Evolutionary conservation across 139 green algal species (phyloP), one percentile per base, ranked within the genome.

Genomic region (Medakamo hakoo): DNA sequence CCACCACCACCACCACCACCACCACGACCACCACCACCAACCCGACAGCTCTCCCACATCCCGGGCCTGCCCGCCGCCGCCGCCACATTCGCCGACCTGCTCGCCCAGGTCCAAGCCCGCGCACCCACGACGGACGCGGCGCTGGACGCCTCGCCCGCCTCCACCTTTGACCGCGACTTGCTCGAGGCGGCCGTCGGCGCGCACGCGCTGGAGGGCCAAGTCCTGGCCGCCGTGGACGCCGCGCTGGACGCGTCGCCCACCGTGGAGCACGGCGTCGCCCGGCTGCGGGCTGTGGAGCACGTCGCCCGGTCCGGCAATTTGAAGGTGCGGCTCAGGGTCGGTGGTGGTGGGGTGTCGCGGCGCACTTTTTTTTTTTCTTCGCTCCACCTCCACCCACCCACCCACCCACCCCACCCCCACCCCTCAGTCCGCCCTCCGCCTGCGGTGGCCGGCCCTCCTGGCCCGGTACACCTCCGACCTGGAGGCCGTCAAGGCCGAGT

Each of bases 401-500:
- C 40, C 40, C 40, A n/a, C n/a, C 16, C 40, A 52, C 40, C 16
- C 40, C 40, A 9, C 40, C 40, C 40, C 16, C 40, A 9, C 40
- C 16, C 9, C 40, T 52, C 40, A 52, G 40, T 52, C 40, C 40
- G 9, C 40, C 40, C 40, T 52, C 40, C 40, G 16, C 9, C 40
- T 52, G 40, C 40, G 40, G 9, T 16, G 9, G 9, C 9, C 40
- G 9, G 16, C 40, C 40, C 40, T 52, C 9, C 40, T 52, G 9
- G 16, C 40, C 40, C 40, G 40, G 9, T 95, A 95, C 62, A 81
- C 75, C 4, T 65, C 73, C 3, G 87, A 95, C 64, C 71, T 95
- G 67, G 87, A 93, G 23, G 72, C 74, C 0, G 84, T 95, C 40
- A 86, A 93, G 75, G 78, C 82, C 69, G 75, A 86, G 25, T 95